Percentiles rank a stretch among this genome's conserved stretches.
Evolutionary conservation across 1,139 yeast genomes (phyloP).

Genomic region (Candida sp.): DNA sequence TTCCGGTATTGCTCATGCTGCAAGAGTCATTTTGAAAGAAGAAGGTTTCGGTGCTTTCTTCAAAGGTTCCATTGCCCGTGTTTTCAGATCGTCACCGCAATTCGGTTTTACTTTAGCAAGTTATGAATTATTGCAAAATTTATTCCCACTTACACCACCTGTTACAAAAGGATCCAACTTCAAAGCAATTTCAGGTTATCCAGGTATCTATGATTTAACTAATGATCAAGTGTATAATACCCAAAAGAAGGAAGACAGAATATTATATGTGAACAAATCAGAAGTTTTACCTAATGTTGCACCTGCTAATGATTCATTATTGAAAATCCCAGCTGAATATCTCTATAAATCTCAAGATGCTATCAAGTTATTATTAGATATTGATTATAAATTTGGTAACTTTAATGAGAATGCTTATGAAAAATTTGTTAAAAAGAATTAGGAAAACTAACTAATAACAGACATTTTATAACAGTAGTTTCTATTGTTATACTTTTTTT

Average conservation of each 20-base stretch:
- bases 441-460: constrained; percentile 2
- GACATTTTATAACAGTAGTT: constrained; percentile 2
- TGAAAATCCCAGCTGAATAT: constrained; percentile 45
- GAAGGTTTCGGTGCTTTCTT: constrained; percentile 81
- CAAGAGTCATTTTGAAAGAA: constrained; percentile 66
- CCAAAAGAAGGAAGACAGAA: constrained; percentile 31
- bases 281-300: constrained; percentile 18
- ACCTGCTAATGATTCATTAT: constrained; percentile 32
- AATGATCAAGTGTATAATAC: constrained; percentile 46
- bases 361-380: constrained; percentile 57
- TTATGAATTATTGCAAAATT: constrained; percentile 70
- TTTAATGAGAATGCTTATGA: constrained; percentile 51
- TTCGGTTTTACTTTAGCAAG: constrained; percentile 97
- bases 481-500: background rate
- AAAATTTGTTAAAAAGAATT: constrained; percentile 38
- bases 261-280: constrained; percentile 36
- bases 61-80: constrained; percentile 96
- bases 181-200: constrained; percentile 44
- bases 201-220: constrained; percentile 45
- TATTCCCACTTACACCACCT: constrained; percentile 47
- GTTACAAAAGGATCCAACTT: constrained; percentile 43
- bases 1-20: constrained; percentile 75
- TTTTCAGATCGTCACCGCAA: constrained; percentile 94
- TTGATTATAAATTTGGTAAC: constrained; percentile 59
- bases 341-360: constrained; percentile 62